Evolutionary conservation across 2,329 filamentous ascomycete species (phyloP).

Genomic region (Calonectria pseudoturangicola): DNA sequence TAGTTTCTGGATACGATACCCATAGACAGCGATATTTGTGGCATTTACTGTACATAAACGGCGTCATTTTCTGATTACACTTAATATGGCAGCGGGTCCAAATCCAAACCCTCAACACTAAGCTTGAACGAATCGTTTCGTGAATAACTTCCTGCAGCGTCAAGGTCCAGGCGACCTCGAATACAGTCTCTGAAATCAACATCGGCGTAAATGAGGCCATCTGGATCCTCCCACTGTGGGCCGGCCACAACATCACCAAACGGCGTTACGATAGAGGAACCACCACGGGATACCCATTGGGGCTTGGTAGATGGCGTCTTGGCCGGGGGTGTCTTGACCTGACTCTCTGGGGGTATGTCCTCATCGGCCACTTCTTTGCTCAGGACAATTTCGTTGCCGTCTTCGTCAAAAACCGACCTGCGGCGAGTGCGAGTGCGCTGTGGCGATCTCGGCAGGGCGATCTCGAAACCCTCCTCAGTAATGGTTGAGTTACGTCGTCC

Average conservation of each 20-base stretch:
- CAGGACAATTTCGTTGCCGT: slow-evolving; percentile 74
- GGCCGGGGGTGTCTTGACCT: slow-evolving; percentile 26
- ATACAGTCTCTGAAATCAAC: slow-evolving; percentile 93
- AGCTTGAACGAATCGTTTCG: slow-evolving; percentile 80
- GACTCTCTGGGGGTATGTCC: slow-evolving; percentile 10
- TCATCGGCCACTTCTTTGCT: slow-evolving; percentile 43
- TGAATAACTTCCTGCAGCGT: slow-evolving; percentile 90
- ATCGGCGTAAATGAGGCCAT: slow-evolving; percentile 80
- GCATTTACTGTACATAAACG: not conserved
- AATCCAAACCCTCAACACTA: slow-evolving; percentile 74
- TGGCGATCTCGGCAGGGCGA: slow-evolving; percentile 62
- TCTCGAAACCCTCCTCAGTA: slow-evolving; percentile 69
- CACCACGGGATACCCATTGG: slow-evolving; percentile 81
- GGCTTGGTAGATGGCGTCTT: slow-evolving; percentile 45
- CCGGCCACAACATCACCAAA: slow-evolving; percentile 86
- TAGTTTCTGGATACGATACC: not conserved
- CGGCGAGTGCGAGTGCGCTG: slow-evolving; percentile 55
- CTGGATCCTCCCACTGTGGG: slow-evolving; percentile 88
- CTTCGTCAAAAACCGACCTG: slow-evolving; percentile 69
- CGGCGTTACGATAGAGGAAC: slow-evolving; percentile 87
- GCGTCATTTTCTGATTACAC: slow-evolving; percentile 2
- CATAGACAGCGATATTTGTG: not conserved
- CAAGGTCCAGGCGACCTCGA: slow-evolving; percentile 86
- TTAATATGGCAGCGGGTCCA: slow-evolving; percentile 74
- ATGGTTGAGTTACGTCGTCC: slow-evolving; percentile 61